Percentiles rank a stretch among this genome's conserved stretches.
Conservation (phyloP, 2,329 filamentous ascomycete species). For the Alternaria infectoria region DNA sequence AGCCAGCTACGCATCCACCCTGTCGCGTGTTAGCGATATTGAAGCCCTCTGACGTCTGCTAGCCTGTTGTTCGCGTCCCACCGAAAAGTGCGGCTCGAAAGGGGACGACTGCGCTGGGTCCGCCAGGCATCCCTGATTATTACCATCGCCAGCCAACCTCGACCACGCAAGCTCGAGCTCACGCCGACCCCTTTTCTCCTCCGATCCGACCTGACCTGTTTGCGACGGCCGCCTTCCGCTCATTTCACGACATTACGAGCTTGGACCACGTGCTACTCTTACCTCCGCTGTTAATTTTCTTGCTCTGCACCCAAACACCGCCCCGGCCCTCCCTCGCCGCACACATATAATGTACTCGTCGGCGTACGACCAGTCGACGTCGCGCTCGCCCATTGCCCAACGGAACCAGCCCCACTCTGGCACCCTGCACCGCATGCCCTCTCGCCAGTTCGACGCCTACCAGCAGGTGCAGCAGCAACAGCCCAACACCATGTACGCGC, state of each 20-base stretch:
- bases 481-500: conserved; percentile 69
- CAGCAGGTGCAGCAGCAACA: conserved; percentile 66
- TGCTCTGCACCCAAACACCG: conserved; percentile 18
- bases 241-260: conserved; percentile 24
- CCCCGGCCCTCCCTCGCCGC: conserved; percentile 9
- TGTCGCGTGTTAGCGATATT: conserved; percentile 7
- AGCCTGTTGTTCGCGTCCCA: conserved; percentile 26
- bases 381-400: conserved; percentile 76
- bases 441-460: conserved; percentile 79
- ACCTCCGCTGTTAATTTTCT: conserved; percentile 36
- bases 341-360: conserved; percentile 43
- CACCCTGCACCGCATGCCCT: conserved; percentile 72
- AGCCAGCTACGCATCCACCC: conserved; percentile 3
- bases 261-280: conserved; percentile 15
- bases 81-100: conserved; percentile 29
- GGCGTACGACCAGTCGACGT: conserved; percentile 51
- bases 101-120: conserved; percentile 18
- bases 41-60: conserved; percentile 15
- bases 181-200: conserved; percentile 21
- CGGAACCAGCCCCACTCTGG: conserved; percentile 64
- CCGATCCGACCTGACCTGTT: conserved; percentile 7
- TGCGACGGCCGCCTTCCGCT: conserved; percentile 17
- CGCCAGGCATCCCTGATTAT: conserved; percentile 25
- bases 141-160: conserved; percentile 28
- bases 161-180: conserved; percentile 26